Conservation (phyloP, 2,329 filamentous ascomycete genomes). For the Lecanoromycetidae sp. region DNA sequence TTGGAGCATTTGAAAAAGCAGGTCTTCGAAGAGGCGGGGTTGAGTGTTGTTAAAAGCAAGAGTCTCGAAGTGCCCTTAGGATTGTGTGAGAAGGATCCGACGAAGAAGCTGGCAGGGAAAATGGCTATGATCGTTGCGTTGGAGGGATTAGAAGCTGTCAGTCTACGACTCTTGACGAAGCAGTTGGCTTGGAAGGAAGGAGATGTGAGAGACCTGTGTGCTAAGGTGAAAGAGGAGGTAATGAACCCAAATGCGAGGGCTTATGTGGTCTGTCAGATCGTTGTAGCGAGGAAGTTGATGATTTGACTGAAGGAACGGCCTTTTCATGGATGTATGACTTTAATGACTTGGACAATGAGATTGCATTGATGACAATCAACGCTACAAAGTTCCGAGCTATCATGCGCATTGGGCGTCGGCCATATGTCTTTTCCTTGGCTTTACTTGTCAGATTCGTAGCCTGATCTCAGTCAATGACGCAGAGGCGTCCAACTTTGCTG, state of each 20-base stretch:
- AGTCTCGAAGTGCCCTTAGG: conserved; percentile 30
- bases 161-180: conserved; percentile 28
- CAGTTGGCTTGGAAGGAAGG: conserved; percentile 26
- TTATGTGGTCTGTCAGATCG: conserved; percentile 13
- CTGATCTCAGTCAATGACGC: no score
- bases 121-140: conserved; percentile 31
- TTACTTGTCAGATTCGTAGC: no score
- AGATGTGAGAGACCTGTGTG: conserved; percentile 27
- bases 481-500: no score
- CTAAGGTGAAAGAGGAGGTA: conserved; percentile 29
- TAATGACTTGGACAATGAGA: background rate
- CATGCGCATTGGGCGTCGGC: no score
- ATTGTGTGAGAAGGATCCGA: conserved; percentile 27
- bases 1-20: conserved; percentile 32
- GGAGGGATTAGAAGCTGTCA: conserved; percentile 30
- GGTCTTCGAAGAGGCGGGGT: conserved; percentile 32
- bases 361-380: background rate
- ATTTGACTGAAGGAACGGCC: background rate
- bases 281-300: conserved; percentile 16
- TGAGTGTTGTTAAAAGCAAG: conserved; percentile 31
- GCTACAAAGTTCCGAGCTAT: no score
- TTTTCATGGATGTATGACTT: conserved; percentile 8
- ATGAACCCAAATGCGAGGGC: conserved; percentile 12
- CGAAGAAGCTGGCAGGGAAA: conserved; percentile 29
- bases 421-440: no score